These are phyloP conservation scores for Lactarius sp. DNA, from an alignment of 768 basidiomycete genomes.

Conservation along the genomic window DNA sequence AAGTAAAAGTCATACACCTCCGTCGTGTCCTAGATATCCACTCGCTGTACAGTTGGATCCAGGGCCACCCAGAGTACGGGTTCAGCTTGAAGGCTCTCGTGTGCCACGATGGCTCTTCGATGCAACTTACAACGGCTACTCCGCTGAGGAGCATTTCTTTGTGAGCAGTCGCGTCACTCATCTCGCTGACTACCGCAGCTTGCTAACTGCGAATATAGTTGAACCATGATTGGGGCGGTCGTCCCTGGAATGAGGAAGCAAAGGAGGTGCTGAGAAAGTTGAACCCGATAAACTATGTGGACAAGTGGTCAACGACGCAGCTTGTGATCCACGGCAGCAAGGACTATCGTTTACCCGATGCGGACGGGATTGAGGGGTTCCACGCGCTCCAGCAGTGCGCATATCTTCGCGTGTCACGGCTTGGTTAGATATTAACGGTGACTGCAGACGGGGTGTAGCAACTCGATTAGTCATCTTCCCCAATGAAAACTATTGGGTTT, in stretches of 20 bases:
- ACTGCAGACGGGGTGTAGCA: constrained; percentile 57
- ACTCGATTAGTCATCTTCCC: constrained; percentile 82
- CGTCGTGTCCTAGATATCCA: constrained; percentile 8
- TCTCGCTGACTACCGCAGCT: background rate
- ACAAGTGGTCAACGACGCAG: constrained; percentile 83
- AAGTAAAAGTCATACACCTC: constrained; percentile 44
- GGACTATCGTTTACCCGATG: constrained; percentile 83
- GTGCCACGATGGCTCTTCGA: constrained; percentile 92
- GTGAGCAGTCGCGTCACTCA: constrained; percentile 40
- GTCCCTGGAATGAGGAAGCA: constrained; percentile 65
- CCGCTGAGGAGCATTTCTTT: constrained; percentile 91
- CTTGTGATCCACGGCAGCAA: constrained; percentile 83
- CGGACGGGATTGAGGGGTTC: constrained; percentile 79
- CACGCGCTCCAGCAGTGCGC: constrained; percentile 80
- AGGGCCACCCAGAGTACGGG: constrained; percentile 84
- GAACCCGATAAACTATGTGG: constrained; percentile 77
- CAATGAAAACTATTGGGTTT: constrained; percentile 85
- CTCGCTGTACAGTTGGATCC: constrained; percentile 69
- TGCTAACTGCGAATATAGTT: constrained; percentile 42
- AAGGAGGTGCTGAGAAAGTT: constrained; percentile 57
- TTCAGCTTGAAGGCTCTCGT: constrained; percentile 90
- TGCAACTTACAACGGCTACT: constrained; percentile 69
- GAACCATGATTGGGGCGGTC: constrained; percentile 83
- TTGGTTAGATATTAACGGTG: background rate
- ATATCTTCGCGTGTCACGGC: background rate